Percentiles rank a stretch among this genome's conserved stretches.
Evolutionary conservation across 2,329 filamentous ascomycete species (phyloP).

Genomic region (Aspergillus sp.): DNA sequence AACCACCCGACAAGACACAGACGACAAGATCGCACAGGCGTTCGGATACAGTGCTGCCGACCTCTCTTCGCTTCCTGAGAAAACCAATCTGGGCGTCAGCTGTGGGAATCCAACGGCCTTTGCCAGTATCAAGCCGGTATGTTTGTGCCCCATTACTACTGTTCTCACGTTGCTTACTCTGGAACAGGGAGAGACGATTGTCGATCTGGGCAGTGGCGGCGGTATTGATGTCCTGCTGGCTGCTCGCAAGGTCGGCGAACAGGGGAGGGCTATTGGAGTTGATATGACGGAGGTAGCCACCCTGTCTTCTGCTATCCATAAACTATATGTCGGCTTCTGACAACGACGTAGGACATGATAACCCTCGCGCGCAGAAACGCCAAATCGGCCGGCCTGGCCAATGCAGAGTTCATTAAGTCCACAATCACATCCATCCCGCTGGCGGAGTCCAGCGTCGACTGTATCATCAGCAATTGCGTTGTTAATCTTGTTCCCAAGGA

Average conservation of each 20-base stretch:
- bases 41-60: constrained; percentile 56
- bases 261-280: constrained; percentile 55
- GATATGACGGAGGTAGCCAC: constrained; percentile 58
- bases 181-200: constrained; percentile 52
- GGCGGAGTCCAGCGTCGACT: constrained; percentile 46
- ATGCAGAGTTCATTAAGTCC: constrained; percentile 53
- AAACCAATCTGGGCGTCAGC: constrained; percentile 54
- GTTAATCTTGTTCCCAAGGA: constrained; percentile 57
- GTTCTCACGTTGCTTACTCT: not conserved
- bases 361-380: constrained; percentile 50
- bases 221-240: constrained; percentile 61
- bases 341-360: constrained; percentile 49
- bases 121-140: constrained; percentile 43
- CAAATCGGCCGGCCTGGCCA: constrained; percentile 37
- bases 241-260: constrained; percentile 49
- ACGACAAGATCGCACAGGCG: constrained; percentile 45
- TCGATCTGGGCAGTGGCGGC: constrained; percentile 59
- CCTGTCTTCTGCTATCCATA: too few relatives aligned
- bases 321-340: too few relatives aligned
- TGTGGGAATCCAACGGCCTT: constrained; percentile 56
- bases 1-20: not conserved
- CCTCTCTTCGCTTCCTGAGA: constrained; percentile 45
- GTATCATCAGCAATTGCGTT: constrained; percentile 65
- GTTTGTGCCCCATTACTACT: too few relatives aligned
- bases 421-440: constrained; percentile 54